These are phyloP conservation scores for Aechmea fasciata DNA, from an alignment of 176 grass and related monocot species.

Conservation along the genomic window DNA sequence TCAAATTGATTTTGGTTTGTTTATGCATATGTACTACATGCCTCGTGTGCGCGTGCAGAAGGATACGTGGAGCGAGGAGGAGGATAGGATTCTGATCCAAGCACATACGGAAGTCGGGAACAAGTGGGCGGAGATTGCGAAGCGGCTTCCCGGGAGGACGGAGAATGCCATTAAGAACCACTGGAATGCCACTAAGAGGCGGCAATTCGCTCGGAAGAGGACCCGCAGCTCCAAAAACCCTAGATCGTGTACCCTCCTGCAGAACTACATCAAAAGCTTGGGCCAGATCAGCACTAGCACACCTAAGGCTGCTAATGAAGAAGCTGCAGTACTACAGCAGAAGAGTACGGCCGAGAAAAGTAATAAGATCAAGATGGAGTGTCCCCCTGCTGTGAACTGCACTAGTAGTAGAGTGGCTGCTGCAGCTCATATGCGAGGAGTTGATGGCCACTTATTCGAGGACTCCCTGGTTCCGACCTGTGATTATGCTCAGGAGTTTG, in stretches of 20 bases:
- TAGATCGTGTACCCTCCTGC: conserved; percentile 49
- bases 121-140: conserved; percentile 97
- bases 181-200: conserved; percentile 88
- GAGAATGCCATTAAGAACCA: conserved; percentile 97
- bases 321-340: not conserved
- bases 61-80: conserved; percentile 82
- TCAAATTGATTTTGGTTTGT: not conserved
- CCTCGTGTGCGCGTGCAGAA: conserved; percentile 49
- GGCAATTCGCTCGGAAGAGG: conserved; percentile 47
- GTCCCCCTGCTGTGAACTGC: no score
- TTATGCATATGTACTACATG: not conserved
- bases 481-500: conserved; percentile 4
- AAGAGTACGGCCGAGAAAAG: not conserved
- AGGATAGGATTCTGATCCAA: conserved; percentile 79
- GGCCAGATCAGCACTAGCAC: conserved; percentile 23
- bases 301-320: conserved; percentile 1
- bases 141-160: conserved; percentile 71
- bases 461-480: conserved; percentile 24
- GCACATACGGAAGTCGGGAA: conserved; percentile 81
- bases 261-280: conserved; percentile 80
- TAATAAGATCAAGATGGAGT: not conserved
- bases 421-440: no score
- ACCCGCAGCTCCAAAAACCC: conserved; percentile 41
- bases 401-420: no score
- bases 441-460: not conserved